A percentile compares a stretch with the other conserved stretches of the same genome.
Evolutionary conservation across 345 rosid genomes (phyloP).

Genomic region (Citrus sp.): DNA sequence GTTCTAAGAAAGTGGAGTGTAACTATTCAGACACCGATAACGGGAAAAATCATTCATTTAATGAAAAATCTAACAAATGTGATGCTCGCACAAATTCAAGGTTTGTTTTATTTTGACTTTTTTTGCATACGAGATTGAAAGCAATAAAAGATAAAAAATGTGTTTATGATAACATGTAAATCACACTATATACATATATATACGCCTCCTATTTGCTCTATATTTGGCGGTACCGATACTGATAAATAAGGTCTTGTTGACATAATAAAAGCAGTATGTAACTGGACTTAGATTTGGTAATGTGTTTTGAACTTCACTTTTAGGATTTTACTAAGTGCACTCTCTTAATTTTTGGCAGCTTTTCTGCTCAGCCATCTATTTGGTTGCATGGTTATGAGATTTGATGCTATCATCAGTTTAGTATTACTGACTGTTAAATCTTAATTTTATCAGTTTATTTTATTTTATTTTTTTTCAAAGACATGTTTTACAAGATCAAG

Average conservation of each 20-base stretch:
- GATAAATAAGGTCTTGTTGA: background rate
- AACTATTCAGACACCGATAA: constrained; percentile 38
- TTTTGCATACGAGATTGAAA: background rate
- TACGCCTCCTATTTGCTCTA: background rate
- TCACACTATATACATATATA: background rate
- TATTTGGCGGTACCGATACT: background rate
- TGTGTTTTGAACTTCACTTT: background rate
- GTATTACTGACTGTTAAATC: background rate
- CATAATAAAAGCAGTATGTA: background rate
- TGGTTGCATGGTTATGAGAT: background rate
- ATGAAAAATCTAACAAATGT: constrained; percentile 43
- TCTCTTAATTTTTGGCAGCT: background rate
- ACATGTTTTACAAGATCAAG: background rate
- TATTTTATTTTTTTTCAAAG: too few relatives aligned
- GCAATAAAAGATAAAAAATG: background rate
- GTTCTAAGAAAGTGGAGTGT: constrained; percentile 50
- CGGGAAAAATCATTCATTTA: constrained; percentile 41
- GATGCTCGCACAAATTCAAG: constrained; percentile 55
- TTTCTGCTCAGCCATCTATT: background rate
- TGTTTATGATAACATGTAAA: background rate
- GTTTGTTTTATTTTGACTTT: constrained; percentile 32
- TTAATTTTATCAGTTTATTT: background rate
- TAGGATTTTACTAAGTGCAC: background rate
- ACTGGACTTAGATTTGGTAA: background rate
- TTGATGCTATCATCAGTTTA: background rate